phyloP scores from a whole-genome alignment of 2,329 filamentous ascomycete genomes.

The Xylariaceae sp. region DNA sequence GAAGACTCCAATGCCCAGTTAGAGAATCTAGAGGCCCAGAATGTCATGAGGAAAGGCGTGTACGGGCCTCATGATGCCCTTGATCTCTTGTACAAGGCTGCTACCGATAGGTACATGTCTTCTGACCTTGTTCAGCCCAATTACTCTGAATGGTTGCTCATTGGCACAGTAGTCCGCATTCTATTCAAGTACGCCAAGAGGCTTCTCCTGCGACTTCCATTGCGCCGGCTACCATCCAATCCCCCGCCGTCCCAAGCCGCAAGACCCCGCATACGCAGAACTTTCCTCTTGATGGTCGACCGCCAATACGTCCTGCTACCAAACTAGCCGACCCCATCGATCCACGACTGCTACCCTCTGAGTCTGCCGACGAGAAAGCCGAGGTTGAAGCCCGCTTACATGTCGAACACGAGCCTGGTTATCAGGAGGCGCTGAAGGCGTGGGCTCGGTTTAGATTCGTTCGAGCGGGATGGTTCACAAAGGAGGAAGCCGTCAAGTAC shows the following conservation, averaged over 20 bases:
- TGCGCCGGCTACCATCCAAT: slow-evolving; percentile 27
- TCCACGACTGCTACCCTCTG: slow-evolving; percentile 28
- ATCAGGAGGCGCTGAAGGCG: slow-evolving; percentile 69
- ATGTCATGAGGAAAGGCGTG: slow-evolving; percentile 64
- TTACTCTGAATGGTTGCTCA: slow-evolving; percentile 17
- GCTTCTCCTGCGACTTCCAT: slow-evolving; percentile 24
- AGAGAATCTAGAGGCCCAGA: slow-evolving; percentile 60
- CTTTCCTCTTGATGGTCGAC: slow-evolving; percentile 22
- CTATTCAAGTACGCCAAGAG: slow-evolving; percentile 24
- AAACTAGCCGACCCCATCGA: slow-evolving; percentile 32
- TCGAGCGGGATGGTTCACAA: slow-evolving; percentile 93
- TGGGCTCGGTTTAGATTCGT: slow-evolving; percentile 93
- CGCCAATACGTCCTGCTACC: slow-evolving; percentile 21
- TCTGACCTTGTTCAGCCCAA: slow-evolving; percentile 11
- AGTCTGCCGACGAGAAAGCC: slow-evolving; percentile 23
- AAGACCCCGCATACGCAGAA: slow-evolving; percentile 23
- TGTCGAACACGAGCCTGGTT: slow-evolving; percentile 47
- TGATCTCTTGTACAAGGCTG: slow-evolving; percentile 85
- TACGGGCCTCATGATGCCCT: slow-evolving; percentile 91
- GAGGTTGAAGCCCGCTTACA: slow-evolving; percentile 43
- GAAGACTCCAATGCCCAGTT: slow-evolving; percentile 57
- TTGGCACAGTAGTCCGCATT: slow-evolving; percentile 27
- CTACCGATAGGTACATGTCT: slow-evolving; percentile 49
- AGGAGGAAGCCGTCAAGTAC: slow-evolving; percentile 87
- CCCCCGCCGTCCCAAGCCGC: slow-evolving; percentile 22